Evolutionary conservation across 805 yeast genomes (phyloP).

Genomic region (Starmera pachycereana): DNA sequence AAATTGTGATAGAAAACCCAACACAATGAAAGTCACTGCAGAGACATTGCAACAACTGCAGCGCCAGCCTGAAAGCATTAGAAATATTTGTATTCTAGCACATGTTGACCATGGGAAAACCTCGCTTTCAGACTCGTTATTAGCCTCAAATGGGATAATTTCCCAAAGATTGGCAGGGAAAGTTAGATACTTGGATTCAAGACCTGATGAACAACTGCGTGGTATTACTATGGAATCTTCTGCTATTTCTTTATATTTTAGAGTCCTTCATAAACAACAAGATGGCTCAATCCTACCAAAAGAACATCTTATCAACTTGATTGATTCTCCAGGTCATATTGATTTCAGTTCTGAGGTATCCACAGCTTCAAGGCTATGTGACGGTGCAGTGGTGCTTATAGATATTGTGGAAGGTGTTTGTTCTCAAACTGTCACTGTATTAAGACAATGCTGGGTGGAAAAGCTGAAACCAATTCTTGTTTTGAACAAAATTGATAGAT

Average conservation of each 20-base stretch:
- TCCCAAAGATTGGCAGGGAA: slow-evolving; percentile 94
- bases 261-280: slow-evolving; percentile 41
- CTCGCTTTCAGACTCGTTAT: slow-evolving; percentile 79
- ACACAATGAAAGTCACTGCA: slow-evolving; percentile 46
- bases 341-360: slow-evolving; percentile 96
- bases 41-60: slow-evolving; percentile 61
- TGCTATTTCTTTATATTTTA: slow-evolving; percentile 88
- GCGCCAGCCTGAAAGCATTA: slow-evolving; percentile 52
- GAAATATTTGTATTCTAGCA: slow-evolving; percentile 92
- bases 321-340: slow-evolving; percentile 99
- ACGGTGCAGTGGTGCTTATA: slow-evolving; percentile 90
- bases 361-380: slow-evolving; percentile 91
- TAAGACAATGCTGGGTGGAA: slow-evolving; percentile 94
- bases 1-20: too few relatives aligned
- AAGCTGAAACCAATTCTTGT: slow-evolving; percentile 81
- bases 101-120: slow-evolving; percentile 99
- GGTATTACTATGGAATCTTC: slow-evolving; percentile 98
- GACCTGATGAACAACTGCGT: slow-evolving; percentile 91
- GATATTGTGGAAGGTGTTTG: slow-evolving; percentile 99
- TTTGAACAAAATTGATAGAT: slow-evolving; percentile 82
- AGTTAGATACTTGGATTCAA: slow-evolving; percentile 81
- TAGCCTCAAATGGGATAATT: slow-evolving; percentile 94
- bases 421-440: slow-evolving; percentile 90
- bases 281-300: slow-evolving; percentile 35
- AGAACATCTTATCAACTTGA: slow-evolving; percentile 81